Percentiles rank a stretch among this genome's conserved stretches.
Evolutionary conservation across 768 basidiomycete species (phyloP).

Genomic region (Bullera alba): DNA sequence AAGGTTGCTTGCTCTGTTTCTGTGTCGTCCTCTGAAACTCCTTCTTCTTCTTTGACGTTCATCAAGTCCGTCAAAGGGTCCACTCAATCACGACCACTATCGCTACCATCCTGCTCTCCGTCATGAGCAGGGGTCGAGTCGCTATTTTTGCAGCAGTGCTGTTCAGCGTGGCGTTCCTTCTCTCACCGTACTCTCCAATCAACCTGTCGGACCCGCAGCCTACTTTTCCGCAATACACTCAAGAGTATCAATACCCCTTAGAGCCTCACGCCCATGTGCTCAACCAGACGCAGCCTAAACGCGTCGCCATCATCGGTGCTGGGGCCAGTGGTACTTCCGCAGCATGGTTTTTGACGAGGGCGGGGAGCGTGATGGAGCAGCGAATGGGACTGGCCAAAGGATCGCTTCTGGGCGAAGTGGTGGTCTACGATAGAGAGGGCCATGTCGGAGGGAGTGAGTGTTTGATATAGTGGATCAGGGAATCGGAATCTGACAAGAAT

Average conservation of each 20-base stretch:
- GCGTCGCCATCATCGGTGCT: constrained; percentile 82
- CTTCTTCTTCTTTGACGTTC: too few relatives aligned
- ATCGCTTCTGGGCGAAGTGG: constrained; percentile 65
- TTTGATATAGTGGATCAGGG: background rate
- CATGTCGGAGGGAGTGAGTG: constrained; percentile 75
- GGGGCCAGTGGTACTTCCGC: constrained; percentile 81
- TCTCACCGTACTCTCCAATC: too few relatives aligned
- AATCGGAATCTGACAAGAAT: constrained; percentile 46
- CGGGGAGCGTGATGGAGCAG: constrained; percentile 67
- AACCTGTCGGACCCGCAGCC: background rate
- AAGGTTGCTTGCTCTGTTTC: too few relatives aligned
- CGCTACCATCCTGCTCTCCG: background rate
- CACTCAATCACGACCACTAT: background rate
- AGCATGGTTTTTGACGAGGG: constrained; percentile 61
- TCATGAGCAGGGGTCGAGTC: background rate
- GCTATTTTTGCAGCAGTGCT: background rate
- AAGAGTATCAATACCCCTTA: constrained; percentile 10
- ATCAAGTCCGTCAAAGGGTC: too few relatives aligned
- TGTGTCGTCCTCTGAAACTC: too few relatives aligned
- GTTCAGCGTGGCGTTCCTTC: background rate
- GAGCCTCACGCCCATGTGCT: constrained; percentile 3
- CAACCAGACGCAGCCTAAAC: constrained; percentile 26
- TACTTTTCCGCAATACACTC: background rate
- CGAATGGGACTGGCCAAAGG: constrained; percentile 41
- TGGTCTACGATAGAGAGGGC: constrained; percentile 69